These are phyloP conservation scores for Cladobotryum protrusum DNA, from an alignment of 2,329 filamentous ascomycete species.

Conservation along the genomic window DNA sequence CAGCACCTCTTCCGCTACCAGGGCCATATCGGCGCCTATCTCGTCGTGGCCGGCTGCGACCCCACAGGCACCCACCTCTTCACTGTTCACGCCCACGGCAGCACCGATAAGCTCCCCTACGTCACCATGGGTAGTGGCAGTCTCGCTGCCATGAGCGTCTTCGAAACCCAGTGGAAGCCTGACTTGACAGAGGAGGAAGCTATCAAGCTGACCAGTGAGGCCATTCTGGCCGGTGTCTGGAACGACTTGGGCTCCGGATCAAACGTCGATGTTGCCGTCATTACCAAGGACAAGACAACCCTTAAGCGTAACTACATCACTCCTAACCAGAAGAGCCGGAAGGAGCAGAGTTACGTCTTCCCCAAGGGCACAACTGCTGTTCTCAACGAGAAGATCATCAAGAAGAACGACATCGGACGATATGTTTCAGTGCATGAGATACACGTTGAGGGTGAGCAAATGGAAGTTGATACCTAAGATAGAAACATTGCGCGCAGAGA, in stretches of 20 bases:
- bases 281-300: slow-evolving; percentile 91
- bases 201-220: slow-evolving; percentile 75
- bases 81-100: slow-evolving; percentile 97
- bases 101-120: slow-evolving; percentile 97
- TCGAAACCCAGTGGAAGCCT: slow-evolving; percentile 91
- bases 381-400: slow-evolving; percentile 93
- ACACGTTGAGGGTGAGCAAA: slow-evolving; percentile 60
- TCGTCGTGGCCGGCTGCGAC: slow-evolving; percentile 94
- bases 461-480: slow-evolving; percentile 61
- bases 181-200: slow-evolving; percentile 71
- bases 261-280: slow-evolving; percentile 95
- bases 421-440: slow-evolving; percentile 90
- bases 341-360: slow-evolving; percentile 92
- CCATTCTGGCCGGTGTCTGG: slow-evolving; percentile 95
- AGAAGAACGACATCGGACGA: slow-evolving; percentile 86
- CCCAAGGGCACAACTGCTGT: slow-evolving; percentile 87
- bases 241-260: slow-evolving; percentile 96
- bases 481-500: not conserved
- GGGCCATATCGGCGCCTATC: slow-evolving; percentile 94
- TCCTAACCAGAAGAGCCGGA: slow-evolving; percentile 84
- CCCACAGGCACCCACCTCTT: slow-evolving; percentile 93
- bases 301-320: slow-evolving; percentile 88
- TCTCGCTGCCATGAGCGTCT: slow-evolving; percentile 94
- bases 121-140: slow-evolving; percentile 98
- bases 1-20: slow-evolving; percentile 99